Percentiles rank a stretch among this genome's conserved stretches.
Conservation (phyloP, 495 filamentous ascomycete species). For the Zalerion maritima region DNA sequence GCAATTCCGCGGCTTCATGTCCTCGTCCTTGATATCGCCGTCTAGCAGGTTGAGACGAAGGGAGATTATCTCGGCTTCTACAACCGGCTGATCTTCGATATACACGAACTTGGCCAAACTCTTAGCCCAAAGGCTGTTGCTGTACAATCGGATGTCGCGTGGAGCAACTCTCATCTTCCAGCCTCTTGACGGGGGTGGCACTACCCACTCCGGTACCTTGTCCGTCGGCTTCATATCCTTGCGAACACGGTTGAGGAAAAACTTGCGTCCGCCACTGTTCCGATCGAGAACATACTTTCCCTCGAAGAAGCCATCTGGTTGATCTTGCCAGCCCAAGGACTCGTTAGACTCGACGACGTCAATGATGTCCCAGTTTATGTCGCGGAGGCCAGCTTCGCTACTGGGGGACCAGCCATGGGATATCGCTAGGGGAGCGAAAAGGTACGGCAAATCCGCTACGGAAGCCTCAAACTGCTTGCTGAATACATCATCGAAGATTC, state of each 20-base stretch:
- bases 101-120: conserved; percentile 19
- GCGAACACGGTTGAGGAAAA: conserved; percentile 31
- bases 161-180: conserved; percentile 9
- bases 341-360: conserved; percentile 33
- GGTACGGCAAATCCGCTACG: conserved; percentile 60
- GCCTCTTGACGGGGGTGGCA: conserved; percentile 10
- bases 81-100: conserved; percentile 56
- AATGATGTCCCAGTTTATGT: conserved; percentile 54
- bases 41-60: conserved; percentile 76
- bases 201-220: conserved; percentile 20
- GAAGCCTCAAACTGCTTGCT: conserved; percentile 65
- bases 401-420: conserved; percentile 10
- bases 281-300: conserved; percentile 58
- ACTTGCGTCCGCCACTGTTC: conserved; percentile 56
- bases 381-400: conserved; percentile 5
- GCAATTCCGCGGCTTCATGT: conserved; percentile 23
- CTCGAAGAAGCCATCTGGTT: conserved; percentile 40
- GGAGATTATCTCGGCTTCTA: conserved; percentile 55
- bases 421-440: conserved; percentile 51
- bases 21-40: conserved; percentile 23
- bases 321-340: conserved; percentile 36
- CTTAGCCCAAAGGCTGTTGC: conserved; percentile 25
- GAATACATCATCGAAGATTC: conserved; percentile 74
- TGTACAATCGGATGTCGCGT: conserved; percentile 28
- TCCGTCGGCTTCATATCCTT: conserved; percentile 30